Percentiles rank a stretch among this genome's conserved stretches.
Evolutionary conservation across 192 early-diverging fungal genomes (phyloP).

Genomic region (Rhizophagus prolifer): DNA sequence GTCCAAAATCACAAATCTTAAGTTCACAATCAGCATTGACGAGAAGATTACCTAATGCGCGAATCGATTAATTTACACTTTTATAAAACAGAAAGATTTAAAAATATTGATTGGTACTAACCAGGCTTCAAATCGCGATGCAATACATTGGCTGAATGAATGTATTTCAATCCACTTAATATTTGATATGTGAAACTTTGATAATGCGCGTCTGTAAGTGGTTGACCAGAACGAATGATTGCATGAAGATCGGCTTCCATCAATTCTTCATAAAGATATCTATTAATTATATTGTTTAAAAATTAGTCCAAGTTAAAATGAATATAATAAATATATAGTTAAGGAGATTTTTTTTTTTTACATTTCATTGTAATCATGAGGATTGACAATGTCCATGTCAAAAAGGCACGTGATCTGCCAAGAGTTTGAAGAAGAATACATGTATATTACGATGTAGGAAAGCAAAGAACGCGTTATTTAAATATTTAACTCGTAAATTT

Average conservation of each 20-base stretch:
- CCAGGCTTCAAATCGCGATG: constrained; percentile 92
- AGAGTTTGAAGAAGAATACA: not conserved
- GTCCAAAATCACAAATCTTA: constrained; percentile 94
- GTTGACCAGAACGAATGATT: constrained; percentile 79
- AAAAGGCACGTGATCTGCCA: constrained; percentile 72
- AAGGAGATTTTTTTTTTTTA: constrained; percentile 23
- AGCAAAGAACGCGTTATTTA: not conserved
- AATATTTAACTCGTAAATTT: not conserved
- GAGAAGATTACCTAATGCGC: constrained; percentile 65
- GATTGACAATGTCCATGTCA: constrained; percentile 75
- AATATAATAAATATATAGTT: not conserved
- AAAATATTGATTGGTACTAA: not conserved
- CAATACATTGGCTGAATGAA: constrained; percentile 89
- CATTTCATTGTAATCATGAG: constrained; percentile 75
- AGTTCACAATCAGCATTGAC: constrained; percentile 90
- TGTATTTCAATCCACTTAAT: constrained; percentile 86
- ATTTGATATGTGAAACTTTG: constrained; percentile 93
- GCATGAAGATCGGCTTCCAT: constrained; percentile 92
- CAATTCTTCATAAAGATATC: constrained; percentile 68
- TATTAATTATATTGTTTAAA: not conserved
- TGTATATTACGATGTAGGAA: not conserved
- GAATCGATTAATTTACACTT: not conserved
- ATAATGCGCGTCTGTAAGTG: constrained; percentile 81
- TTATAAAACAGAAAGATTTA: constrained; percentile 8
- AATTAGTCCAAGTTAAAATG: not conserved